A percentile compares a stretch with the other conserved stretches of the same genome.
phyloP scores from a whole-genome alignment of 1,284 basidiomycete species.

The Heterobasidion annosum region DNA sequence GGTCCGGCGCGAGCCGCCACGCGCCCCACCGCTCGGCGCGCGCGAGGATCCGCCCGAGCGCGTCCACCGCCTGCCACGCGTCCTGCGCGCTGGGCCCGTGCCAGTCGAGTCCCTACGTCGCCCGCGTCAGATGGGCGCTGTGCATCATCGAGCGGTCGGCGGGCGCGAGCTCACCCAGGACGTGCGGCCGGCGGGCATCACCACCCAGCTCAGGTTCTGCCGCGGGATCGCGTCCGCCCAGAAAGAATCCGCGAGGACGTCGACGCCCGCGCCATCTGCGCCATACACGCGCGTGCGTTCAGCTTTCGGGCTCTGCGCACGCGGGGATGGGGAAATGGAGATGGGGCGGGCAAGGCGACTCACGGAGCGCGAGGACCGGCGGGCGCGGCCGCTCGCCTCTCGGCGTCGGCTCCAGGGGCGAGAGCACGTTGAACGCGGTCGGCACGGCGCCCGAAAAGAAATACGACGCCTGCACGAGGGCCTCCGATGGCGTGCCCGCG shows the following conservation, averaged over 20 bases:
- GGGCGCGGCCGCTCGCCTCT: slow-evolving; percentile 19
- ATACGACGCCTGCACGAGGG: slow-evolving; percentile 45
- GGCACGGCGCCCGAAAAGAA: slow-evolving; percentile 47
- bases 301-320: too few relatives aligned
- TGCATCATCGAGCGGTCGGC: neutral
- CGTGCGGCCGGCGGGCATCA: slow-evolving; percentile 67
- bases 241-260: slow-evolving; percentile 43
- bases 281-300: neutral
- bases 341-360: slow-evolving; percentile 15
- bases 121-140: neutral
- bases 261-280: slow-evolving; percentile 74
- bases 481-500: neutral
- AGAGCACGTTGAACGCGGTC: slow-evolving; percentile 45
- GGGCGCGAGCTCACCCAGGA: slow-evolving; percentile 45
- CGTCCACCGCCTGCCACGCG: slow-evolving; percentile 46
- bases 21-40: slow-evolving; percentile 25
- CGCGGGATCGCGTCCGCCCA: slow-evolving; percentile 54
- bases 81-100: slow-evolving; percentile 67
- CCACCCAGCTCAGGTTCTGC: slow-evolving; percentile 54
- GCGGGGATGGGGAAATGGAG: neutral
- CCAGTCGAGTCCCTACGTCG: slow-evolving; percentile 74
- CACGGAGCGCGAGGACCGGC: slow-evolving; percentile 67
- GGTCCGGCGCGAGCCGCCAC: slow-evolving; percentile 29
- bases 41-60: slow-evolving; percentile 38
- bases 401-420: slow-evolving; percentile 30